Conservation (phyloP, 768 basidiomycete species). For the Brasilioporus rufonigricans region DNA sequence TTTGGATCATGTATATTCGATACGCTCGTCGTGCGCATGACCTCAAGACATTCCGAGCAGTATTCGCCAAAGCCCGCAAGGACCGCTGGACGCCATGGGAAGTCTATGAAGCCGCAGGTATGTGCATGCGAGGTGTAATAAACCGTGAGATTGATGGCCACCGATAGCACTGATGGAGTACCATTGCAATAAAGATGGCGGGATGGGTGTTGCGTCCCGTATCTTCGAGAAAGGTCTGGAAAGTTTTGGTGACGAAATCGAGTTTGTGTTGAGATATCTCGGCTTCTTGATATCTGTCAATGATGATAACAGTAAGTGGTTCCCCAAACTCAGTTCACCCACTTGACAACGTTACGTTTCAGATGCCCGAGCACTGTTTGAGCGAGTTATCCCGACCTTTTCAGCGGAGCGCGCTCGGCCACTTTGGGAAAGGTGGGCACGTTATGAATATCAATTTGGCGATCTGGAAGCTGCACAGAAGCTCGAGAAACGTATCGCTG, state of each 20-base stretch:
- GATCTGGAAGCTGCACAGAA: slow-evolving; percentile 85
- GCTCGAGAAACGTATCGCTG: slow-evolving; percentile 84
- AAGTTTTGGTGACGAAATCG: slow-evolving; percentile 74
- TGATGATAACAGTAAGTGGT: slow-evolving; percentile 84
- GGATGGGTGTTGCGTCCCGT: slow-evolving; percentile 71
- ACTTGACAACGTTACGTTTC: slow-evolving; percentile 3
- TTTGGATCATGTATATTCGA: slow-evolving; percentile 90
- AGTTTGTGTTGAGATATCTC: slow-evolving; percentile 86
- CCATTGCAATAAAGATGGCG: slow-evolving; percentile 77
- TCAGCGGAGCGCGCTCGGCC: slow-evolving; percentile 75
- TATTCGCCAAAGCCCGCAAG: slow-evolving; percentile 83
- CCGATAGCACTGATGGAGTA: slow-evolving; percentile 88
- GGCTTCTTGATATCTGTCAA: slow-evolving; percentile 93
- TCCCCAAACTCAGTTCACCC: background rate
- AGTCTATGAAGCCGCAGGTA: slow-evolving; percentile 90
- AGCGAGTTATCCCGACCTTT: slow-evolving; percentile 79
- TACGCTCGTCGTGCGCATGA: slow-evolving; percentile 89
- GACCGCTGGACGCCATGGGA: slow-evolving; percentile 83
- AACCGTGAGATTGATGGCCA: slow-evolving; percentile 4
- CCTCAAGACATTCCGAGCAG: slow-evolving; percentile 67
- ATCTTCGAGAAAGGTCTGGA: slow-evolving; percentile 96
- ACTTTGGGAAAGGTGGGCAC: slow-evolving; percentile 95
- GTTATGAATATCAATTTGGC: slow-evolving; percentile 95
- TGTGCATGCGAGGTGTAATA: slow-evolving; percentile 1
- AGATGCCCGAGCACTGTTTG: slow-evolving; percentile 97